Evolutionary conservation across 75 land plant genomes (phyloP).

Genomic region (Pinus tabuliformis): DNA sequence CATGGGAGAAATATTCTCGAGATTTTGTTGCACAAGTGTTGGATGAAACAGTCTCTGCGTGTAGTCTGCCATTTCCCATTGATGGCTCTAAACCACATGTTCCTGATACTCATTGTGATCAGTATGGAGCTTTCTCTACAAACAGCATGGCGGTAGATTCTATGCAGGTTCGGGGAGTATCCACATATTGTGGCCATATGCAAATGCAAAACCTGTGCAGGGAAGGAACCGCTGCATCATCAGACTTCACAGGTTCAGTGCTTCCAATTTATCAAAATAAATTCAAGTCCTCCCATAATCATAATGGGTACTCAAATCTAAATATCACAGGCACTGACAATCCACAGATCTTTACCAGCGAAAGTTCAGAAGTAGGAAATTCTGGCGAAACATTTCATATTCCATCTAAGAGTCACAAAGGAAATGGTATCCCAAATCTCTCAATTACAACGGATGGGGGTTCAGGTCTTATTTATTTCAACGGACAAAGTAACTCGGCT

Average conservation of each 20-base stretch:
- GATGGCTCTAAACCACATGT: background rate
- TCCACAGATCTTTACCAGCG: background rate
- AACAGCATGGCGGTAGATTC: background rate
- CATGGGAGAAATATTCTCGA: background rate
- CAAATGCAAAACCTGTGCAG: background rate
- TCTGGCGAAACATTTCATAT: background rate
- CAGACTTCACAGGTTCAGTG: background rate
- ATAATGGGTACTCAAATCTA: background rate
- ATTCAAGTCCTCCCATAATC: conserved; percentile 1
- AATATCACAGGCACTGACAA: background rate
- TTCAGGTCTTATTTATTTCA: background rate
- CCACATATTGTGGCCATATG: background rate
- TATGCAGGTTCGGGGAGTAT: background rate
- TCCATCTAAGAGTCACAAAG: background rate
- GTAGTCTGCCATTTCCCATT: background rate
- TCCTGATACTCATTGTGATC: background rate
- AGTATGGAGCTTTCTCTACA: background rate
- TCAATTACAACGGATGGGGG: background rate
- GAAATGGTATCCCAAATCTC: background rate
- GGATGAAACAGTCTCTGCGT: background rate
- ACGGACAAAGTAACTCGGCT: conserved; percentile 9
- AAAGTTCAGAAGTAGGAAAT: background rate
- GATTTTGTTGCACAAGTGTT: background rate
- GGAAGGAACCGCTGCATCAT: background rate
- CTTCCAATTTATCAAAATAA: background rate